Evolutionary conservation across 208 protist species (phyloP), one percentile per base, ranked within the genome.

Genomic region (Blechomonas ayalai): DNA sequence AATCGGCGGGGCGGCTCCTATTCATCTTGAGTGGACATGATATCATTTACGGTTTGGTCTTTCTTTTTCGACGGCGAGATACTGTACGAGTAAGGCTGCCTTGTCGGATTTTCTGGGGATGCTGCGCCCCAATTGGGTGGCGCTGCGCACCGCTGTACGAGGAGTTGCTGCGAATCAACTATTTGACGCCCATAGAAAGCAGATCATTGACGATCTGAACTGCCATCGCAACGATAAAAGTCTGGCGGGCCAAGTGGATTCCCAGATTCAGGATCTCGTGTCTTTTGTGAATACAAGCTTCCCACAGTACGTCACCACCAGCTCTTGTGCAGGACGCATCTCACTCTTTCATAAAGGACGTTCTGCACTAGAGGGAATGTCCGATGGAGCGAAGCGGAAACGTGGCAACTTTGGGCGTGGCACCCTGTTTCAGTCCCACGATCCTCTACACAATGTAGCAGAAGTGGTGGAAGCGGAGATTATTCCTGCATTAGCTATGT

Each of bases 221-320:
- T 41, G 25, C 36, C 75, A 80, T 50, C 52, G 38, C 20, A 82
- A 89, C 49, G 84, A 92, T 55, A 75, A 78, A 36, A 92, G 84
- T 50, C 64, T 85, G 16, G 84, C 79, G 0, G 78, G 77, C 12
- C 57, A 71, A 18, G 66, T 92, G 8, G 84, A 89, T 36, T 63
- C 73, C 8, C 71, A 50, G 9, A 67, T 92, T 7, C 48, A 40
- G 0, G 38, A 55, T 2, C 40, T 87, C 1, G 80, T 89, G 1
- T 10, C 46, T 2, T 65, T 73, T 36, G 56, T 89, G 36, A 92
- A 89, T 60, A 37, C 50, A 2, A 38, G 58, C 12, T 74, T 79
- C 41, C 19, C 43, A 2, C 72, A 63, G 55, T 87, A 82, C 62
- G 77, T 92, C 4, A 92, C 83, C 13, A 85, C 66, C 28, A 87